Conservation (phyloP, 2,329 filamentous ascomycete species). For the Atkinsonella hypoxylon region DNA sequence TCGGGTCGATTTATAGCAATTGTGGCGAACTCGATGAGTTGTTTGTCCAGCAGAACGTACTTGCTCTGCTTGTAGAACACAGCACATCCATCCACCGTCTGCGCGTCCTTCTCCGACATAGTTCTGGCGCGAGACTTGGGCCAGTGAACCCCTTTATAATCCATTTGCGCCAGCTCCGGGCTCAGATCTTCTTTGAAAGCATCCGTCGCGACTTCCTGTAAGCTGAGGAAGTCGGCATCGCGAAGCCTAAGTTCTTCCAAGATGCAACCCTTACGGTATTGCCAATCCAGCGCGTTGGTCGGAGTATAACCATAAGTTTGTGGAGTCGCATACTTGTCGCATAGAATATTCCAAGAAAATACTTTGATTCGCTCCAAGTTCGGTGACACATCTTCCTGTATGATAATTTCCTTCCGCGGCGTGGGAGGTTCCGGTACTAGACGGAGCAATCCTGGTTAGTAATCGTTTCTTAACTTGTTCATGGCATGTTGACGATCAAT, state of each 20-base stretch:
- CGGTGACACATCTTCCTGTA: slow-evolving; percentile 53
- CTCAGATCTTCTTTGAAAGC: slow-evolving; percentile 87
- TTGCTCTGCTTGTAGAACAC: slow-evolving; percentile 96
- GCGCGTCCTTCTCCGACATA: slow-evolving; percentile 81
- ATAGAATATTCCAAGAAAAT: slow-evolving; percentile 90
- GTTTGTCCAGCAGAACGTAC: slow-evolving; percentile 87
- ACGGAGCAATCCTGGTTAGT: slow-evolving; percentile 12
- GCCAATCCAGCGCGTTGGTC: slow-evolving; percentile 70
- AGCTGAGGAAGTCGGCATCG: slow-evolving; percentile 78
- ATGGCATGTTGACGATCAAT: slow-evolving; percentile 8
- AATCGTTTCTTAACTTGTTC: not conserved
- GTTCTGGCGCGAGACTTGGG: slow-evolving; percentile 83
- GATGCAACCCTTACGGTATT: slow-evolving; percentile 72
- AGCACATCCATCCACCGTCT: slow-evolving; percentile 87
- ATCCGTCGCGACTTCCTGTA: slow-evolving; percentile 89
- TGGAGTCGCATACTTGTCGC: slow-evolving; percentile 81
- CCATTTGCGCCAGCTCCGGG: slow-evolving; percentile 70
- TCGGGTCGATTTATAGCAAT: slow-evolving; percentile 90
- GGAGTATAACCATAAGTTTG: slow-evolving; percentile 86
- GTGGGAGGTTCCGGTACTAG: slow-evolving; percentile 66
- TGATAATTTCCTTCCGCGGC: slow-evolving; percentile 65
- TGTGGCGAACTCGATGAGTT: slow-evolving; percentile 82
- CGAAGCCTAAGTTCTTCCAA: slow-evolving; percentile 68
- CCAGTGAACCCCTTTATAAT: slow-evolving; percentile 92
- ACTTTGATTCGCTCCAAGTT: slow-evolving; percentile 65